These are phyloP conservation scores for Austroboletus eburneus DNA, from an alignment of 768 basidiomycete species.

Conservation along the genomic window DNA sequence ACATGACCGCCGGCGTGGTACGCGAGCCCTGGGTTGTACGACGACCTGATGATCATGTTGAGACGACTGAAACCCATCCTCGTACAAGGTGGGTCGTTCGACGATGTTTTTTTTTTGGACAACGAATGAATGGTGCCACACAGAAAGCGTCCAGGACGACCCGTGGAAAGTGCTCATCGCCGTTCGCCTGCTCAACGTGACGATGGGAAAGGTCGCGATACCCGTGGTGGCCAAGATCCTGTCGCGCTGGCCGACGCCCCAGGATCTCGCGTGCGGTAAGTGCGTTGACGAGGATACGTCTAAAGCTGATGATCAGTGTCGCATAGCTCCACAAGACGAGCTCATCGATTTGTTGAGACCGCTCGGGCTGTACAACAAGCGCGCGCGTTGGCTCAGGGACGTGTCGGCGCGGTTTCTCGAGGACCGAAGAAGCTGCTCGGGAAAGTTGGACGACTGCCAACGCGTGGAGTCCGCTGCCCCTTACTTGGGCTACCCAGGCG, in stretches of 20 bases:
- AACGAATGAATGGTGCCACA: not conserved
- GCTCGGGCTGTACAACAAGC: conserved; percentile 57
- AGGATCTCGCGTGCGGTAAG: conserved; percentile 51
- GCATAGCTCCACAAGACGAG: conserved; percentile 42
- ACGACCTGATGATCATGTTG: conserved; percentile 26
- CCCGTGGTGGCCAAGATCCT: conserved; percentile 63
- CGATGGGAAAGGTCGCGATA: conserved; percentile 56
- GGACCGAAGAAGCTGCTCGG: conserved; percentile 26
- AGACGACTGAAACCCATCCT: conserved; percentile 29
- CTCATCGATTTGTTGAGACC: conserved; percentile 44
- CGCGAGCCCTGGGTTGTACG: conserved; percentile 4
- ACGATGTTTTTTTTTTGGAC: no score
- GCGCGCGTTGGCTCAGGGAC: conserved; percentile 51
- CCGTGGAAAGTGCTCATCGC: conserved; percentile 72
- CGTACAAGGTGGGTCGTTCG: conserved; percentile 29
- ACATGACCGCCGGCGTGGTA: no score
- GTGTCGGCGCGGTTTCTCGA: conserved; percentile 51
- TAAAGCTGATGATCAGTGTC: not conserved
- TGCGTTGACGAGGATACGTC: no score
- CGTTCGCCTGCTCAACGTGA: conserved; percentile 67
- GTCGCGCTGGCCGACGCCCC: conserved; percentile 54
- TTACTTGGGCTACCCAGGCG: conserved; percentile 57
- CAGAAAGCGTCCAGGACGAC: conserved; percentile 50
- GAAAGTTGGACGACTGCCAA: no score
- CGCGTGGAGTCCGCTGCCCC: conserved; percentile 35